Evolutionary conservation across 2,329 filamentous ascomycete genomes (phyloP), one percentile per base, ranked within the genome.

Genomic region (Beauveria asiatica): DNA sequence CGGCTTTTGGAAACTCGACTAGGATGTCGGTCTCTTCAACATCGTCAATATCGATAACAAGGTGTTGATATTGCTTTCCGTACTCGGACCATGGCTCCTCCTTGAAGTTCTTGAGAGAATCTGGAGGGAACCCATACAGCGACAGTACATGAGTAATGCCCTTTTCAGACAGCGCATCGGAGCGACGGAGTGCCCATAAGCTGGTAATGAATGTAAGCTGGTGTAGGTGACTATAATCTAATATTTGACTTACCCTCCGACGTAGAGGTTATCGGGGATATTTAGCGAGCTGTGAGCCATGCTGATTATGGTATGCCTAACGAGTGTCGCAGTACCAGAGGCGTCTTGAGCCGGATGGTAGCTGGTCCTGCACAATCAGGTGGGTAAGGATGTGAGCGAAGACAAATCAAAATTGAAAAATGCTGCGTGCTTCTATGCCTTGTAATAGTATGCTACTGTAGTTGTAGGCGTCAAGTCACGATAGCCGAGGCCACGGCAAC

Each of bases 111-210:
- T 72, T 74, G 53, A 75, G 63, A 44, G 66, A 70, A 30, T 68
- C 65, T 0, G 70, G 70, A 60, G 73, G 69, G 66, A 87, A 80
- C 51, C 83, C 83, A 62, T 93, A 74, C 45, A 94, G 89, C 5
- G 92, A 96, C n/a, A 97, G 79, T 33, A 97, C 83, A 74, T 97
- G 92, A 3, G 92, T 96, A 71, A 99, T 91, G 65, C 87, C 85
- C 65, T 85, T 84, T 64, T 88, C 82, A 64, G 82, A 76, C 53
- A 97, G 79, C 41, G 86, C 81, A 58, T 87, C 81, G 62, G 86
- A 86, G 63, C 88, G 86, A 62, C 86, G 85, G 64, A 97, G 77
- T 46, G 88, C 85, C 76, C 92, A 92, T 64, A 96, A 82, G 61
- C 92, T 96, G 73, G 17, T 19, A 60, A 65, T 42, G 54, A 39